A percentile compares a stretch with the other conserved stretches of the same genome.
Conservation (phyloP, 139 green algal species). For the Astrephomene gubernaculifera region DNA sequence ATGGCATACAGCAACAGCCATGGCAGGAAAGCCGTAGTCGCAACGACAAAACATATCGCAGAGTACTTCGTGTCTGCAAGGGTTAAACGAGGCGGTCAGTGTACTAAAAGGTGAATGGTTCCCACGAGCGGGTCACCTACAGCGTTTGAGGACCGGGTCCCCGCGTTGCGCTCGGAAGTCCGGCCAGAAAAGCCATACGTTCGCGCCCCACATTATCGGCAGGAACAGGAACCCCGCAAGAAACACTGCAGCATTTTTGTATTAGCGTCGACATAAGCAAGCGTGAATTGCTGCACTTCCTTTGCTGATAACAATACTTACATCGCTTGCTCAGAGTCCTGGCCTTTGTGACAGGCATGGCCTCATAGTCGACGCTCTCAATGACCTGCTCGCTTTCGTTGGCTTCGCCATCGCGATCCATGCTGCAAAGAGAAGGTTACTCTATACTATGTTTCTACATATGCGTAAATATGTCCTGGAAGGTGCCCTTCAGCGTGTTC, state of each 20-base stretch:
- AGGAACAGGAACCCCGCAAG: conserved; percentile 64
- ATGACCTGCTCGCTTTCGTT: not conserved
- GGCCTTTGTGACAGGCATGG: not conserved
- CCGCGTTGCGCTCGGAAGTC: conserved; percentile 52
- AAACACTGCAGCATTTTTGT: conserved; percentile 56
- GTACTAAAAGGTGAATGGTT: not conserved
- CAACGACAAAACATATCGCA: conserved; percentile 46
- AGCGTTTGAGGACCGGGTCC: conserved; percentile 64
- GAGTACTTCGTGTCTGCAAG: conserved; percentile 66
- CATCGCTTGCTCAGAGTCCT: conserved; percentile 5
- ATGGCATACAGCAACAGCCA: conserved; percentile 74
- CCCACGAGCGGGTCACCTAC: conserved; percentile 36
- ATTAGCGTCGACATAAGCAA: not conserved
- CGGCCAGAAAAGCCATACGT: conserved; percentile 78
- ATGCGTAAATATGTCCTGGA: no score
- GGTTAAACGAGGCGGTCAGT: not conserved
- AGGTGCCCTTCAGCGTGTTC: no score
- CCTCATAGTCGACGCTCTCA: conserved; percentile 10
- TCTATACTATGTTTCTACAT: no score
- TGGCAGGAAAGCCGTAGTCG: conserved; percentile 57
- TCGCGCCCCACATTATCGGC: conserved; percentile 72
- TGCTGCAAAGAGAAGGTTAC: not conserved
- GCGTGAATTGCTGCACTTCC: not conserved
- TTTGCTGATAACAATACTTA: no score
- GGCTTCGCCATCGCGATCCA: conserved; percentile 1